A percentile compares a stretch with the other conserved stretches of the same genome.
These are phyloP conservation scores for Xerocomellus chrysenteron DNA, from an alignment of 768 basidiomycete genomes.

Conservation along the genomic window DNA sequence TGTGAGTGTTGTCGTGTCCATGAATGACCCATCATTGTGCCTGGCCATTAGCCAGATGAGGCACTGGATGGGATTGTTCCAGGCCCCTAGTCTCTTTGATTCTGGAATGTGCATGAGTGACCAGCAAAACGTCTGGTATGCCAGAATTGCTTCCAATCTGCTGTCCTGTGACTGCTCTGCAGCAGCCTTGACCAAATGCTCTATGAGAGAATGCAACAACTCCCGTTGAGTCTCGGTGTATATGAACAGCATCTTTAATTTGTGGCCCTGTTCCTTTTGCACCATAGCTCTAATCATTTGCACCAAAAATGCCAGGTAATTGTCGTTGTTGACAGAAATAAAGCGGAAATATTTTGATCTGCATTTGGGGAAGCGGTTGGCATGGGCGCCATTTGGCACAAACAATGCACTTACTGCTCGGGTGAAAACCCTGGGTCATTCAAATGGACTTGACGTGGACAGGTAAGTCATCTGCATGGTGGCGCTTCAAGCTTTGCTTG, in stretches of 20 bases:
- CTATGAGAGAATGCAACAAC: neutral
- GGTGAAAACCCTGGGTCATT: neutral
- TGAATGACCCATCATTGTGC: neutral
- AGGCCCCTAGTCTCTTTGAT: neutral
- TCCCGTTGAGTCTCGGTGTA: neutral
- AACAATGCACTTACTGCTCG: neutral
- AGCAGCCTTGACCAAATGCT: neutral
- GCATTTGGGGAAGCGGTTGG: neutral
- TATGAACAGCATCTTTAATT: neutral
- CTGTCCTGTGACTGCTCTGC: neutral
- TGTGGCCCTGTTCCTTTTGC: neutral
- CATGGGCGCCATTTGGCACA: neutral
- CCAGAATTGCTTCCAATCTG: neutral
- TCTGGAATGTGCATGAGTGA: neutral
- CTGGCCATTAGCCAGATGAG: constrained; percentile 6
- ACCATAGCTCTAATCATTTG: constrained; percentile 4
- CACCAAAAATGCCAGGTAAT: neutral
- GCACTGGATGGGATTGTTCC: neutral
- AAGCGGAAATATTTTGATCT: neutral
- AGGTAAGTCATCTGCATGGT: too few species aligned
- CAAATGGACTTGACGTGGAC: too few species aligned
- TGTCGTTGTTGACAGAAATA: neutral
- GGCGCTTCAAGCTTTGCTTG: too few species aligned
- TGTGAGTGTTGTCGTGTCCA: neutral
- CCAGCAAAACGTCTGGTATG: constrained; percentile 3